Conservation (phyloP, 306 rosid species). For the Arachis hypogaea region DNA sequence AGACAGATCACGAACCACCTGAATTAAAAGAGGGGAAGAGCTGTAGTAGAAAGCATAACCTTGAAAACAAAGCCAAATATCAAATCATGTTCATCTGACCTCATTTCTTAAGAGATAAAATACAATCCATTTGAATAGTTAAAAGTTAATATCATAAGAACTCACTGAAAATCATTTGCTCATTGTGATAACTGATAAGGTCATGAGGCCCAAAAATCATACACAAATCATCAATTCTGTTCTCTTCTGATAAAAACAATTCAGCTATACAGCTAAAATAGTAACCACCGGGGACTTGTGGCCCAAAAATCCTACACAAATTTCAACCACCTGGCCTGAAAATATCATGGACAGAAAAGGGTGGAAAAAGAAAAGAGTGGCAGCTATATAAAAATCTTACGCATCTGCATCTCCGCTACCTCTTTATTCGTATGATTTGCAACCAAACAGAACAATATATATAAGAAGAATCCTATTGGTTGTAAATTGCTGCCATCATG, state of each 20-base stretch:
- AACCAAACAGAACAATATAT: not conserved
- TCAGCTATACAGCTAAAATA: not conserved
- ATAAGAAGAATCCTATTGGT: not conserved
- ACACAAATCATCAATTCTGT: not conserved
- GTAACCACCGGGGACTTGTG: not conserved
- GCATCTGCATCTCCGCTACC: not conserved
- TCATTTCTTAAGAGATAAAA: not conserved
- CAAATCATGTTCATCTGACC: not conserved
- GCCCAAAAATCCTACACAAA: not conserved
- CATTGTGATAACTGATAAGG: not conserved
- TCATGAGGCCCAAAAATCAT: not conserved
- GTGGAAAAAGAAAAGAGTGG: not conserved
- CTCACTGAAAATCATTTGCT: not conserved
- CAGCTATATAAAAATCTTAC: not conserved
- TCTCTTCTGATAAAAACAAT: not conserved
- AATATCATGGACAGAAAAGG: not conserved
- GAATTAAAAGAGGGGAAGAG: constrained; percentile 23
- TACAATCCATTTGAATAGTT: constrained; percentile 4
- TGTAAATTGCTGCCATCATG: not conserved
- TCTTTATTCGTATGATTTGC: not conserved
- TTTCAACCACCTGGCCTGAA: not conserved
- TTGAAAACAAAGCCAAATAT: constrained; percentile 7
- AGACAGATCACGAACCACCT: constrained; percentile 28
- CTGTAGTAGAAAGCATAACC: not conserved
- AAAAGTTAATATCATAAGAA: constrained; percentile 2